Conservation (phyloP, 495 filamentous ascomycete species). For the Pseudevernia furfuracea region DNA sequence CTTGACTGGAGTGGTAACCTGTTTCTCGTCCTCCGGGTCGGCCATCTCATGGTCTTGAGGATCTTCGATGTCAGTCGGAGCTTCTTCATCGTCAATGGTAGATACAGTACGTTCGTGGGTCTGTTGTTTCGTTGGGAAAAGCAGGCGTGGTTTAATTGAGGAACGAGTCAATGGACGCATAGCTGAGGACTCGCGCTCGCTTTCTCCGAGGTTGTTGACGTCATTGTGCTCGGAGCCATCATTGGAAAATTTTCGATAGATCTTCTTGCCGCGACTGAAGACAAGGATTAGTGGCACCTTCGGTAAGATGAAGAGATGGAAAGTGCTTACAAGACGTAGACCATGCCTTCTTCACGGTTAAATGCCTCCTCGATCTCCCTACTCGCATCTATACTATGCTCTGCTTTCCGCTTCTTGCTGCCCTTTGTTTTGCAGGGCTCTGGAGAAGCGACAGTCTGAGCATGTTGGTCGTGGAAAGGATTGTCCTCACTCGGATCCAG, state of each 20-base stretch:
- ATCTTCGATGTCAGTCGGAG: conserved; percentile 54
- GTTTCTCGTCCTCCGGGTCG: conserved; percentile 27
- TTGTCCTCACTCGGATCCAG: conserved; percentile 58
- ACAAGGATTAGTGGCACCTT: conserved; percentile 28
- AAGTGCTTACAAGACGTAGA: conserved; percentile 75
- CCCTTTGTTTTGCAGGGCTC: conserved; percentile 36
- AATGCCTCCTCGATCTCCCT: conserved; percentile 55
- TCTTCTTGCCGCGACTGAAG: conserved; percentile 77
- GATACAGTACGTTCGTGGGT: conserved; percentile 32
- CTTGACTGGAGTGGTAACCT: conserved; percentile 41
- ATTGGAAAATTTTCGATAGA: conserved; percentile 52
- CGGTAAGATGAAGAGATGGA: conserved; percentile 10
- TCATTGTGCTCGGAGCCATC: conserved; percentile 36
- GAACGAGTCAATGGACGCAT: conserved; percentile 59
- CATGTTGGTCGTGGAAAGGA: conserved; percentile 58
- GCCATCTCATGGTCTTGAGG: conserved; percentile 22
- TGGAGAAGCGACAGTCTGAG: conserved; percentile 27
- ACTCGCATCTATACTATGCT: conserved; percentile 42
- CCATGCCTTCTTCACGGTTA: conserved; percentile 65
- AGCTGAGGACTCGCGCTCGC: conserved; percentile 32
- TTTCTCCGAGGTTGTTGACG: conserved; percentile 32
- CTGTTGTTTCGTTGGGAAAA: conserved; percentile 59
- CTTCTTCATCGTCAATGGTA: conserved; percentile 46
- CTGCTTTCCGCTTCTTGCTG: conserved; percentile 32
- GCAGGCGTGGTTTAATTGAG: conserved; percentile 71